Conservation (phyloP, 2,329 filamentous ascomycete species). For the Botryosphaeria agaves region DNA sequence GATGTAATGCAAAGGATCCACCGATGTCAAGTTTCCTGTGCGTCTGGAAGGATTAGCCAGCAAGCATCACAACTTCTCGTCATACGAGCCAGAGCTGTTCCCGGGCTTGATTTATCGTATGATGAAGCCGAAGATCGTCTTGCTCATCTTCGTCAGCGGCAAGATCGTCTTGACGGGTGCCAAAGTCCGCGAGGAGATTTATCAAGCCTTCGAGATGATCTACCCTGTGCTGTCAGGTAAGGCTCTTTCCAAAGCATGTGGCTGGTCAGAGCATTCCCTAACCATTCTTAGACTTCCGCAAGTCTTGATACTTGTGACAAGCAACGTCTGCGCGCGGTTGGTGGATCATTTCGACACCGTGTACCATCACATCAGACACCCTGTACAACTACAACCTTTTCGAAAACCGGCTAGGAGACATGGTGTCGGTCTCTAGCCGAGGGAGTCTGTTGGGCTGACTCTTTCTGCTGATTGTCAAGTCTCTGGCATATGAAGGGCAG, state of each 20-base stretch:
- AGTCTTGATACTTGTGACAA: constrained; percentile 27
- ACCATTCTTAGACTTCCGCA: constrained; percentile 38
- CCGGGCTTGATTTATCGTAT: constrained; percentile 99
- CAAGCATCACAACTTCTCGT: constrained; percentile 98
- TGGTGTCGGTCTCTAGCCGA: too few species aligned
- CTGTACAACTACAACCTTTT: neutral
- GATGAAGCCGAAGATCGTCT: constrained; percentile 99
- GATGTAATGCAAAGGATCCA: too few species aligned
- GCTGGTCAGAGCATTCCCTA: constrained; percentile 10
- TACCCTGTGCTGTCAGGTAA: constrained; percentile 83
- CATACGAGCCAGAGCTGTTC: constrained; percentile 96
- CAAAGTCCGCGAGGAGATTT: constrained; percentile 96
- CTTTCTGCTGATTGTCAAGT: too few species aligned
- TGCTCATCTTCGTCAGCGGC: constrained; percentile 93
- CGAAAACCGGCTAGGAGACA: too few species aligned
- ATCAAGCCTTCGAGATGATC: constrained; percentile 92
- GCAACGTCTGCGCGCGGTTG: neutral
- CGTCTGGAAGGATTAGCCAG: constrained; percentile 88
- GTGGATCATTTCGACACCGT: neutral
- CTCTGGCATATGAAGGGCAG: too few species aligned
- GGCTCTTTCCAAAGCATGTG: constrained; percentile 10
- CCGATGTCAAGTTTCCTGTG: constrained; percentile 98
- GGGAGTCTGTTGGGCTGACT: too few species aligned
- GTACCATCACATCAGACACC: neutral
- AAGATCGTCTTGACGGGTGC: constrained; percentile 97